Conservation (phyloP, 2,329 filamentous ascomycete genomes). For the Ascomycota sp. region DNA sequence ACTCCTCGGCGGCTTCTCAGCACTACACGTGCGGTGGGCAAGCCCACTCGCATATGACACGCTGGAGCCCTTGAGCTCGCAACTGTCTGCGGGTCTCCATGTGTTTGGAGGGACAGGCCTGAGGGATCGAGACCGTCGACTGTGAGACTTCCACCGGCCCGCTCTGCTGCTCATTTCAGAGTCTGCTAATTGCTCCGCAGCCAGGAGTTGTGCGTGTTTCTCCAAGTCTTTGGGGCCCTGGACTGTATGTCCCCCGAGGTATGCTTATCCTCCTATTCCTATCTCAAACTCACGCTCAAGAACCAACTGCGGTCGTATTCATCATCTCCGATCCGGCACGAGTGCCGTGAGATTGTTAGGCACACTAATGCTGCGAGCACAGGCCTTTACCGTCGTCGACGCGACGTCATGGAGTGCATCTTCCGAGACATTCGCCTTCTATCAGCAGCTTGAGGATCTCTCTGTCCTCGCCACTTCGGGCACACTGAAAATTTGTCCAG, state of each 20-base stretch:
- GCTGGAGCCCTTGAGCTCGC: conserved; percentile 51
- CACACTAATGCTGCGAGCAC: conserved; percentile 10
- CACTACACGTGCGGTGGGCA: conserved; percentile 68
- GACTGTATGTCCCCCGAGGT: conserved; percentile 26
- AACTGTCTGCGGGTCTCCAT: conserved; percentile 64
- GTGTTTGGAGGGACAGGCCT: conserved; percentile 46
- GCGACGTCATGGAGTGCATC: conserved; percentile 10
- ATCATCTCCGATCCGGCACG: neutral
- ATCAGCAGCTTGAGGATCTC: conserved; percentile 40
- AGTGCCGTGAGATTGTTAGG: neutral
- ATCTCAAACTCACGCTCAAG: too few species aligned
- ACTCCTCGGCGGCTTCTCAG: conserved; percentile 42
- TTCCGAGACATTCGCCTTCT: conserved; percentile 46
- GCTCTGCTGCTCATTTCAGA: neutral
- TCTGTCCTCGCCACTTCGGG: conserved; percentile 31
- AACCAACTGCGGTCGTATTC: too few species aligned
- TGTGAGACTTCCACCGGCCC: conserved; percentile 3
- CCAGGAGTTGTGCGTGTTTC: conserved; percentile 31
- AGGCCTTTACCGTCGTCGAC: conserved; percentile 38
- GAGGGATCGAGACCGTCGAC: conserved; percentile 3
- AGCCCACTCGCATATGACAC: conserved; percentile 34
- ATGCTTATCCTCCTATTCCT: neutral
- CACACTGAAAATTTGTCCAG: conserved; percentile 28
- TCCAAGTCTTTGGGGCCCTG: conserved; percentile 37
- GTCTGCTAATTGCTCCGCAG: conserved; percentile 10